Base-by-base conservation (phyloP, 2,329 filamentous ascomycete genomes). In the Xylaria hypoxylon region DNA sequence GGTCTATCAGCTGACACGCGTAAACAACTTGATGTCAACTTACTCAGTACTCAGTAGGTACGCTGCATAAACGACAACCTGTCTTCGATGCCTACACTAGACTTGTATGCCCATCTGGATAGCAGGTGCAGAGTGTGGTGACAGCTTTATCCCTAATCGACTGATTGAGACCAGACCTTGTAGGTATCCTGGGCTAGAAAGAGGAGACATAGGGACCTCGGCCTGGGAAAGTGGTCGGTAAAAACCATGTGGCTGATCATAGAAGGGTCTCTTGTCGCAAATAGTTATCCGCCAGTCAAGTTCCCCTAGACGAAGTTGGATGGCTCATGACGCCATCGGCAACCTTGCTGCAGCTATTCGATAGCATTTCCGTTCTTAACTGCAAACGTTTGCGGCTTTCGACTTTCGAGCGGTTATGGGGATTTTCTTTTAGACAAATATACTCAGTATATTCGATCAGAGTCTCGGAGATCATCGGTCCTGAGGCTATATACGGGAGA, bases 91-190 rank as follows among this genome's bases (percentile, higher is more conserved):
- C 7, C 28, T 35, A 22, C 2, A 19, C n/a, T 52, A 31, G 13
- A 6, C 15, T 50, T 35, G 28, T 35, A 31, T 19, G 28, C 10
- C 8, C 31, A 8, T 15, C 26, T 31, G 26, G 6, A 31, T 31
- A 31, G 8, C 28, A 26, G 26, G 45, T 31, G 13, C 8, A 8
- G 28, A 31, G 47, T 8, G 26, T 5, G 15, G 13, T 50, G 13
- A 31, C 24, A 31, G 48, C 48, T 62, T 45, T 45, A 8, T 22
- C 60, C 33, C 28, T 66, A 68, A 71, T 67, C 62, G 69, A 59
- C 64, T 33, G 67, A 63, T 70, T 72, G 72, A 74, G 69, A 73
- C 73, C 68, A 60, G 67, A 71, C 68, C 71, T 69, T 26, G n/a
- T n/a, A n/a, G n/a, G n/a, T n/a, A n/a, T n/a, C n/a, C n/a, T n/a